Conservation (phyloP, 805 yeast genomes). For the Kazachstania taianensis region DNA sequence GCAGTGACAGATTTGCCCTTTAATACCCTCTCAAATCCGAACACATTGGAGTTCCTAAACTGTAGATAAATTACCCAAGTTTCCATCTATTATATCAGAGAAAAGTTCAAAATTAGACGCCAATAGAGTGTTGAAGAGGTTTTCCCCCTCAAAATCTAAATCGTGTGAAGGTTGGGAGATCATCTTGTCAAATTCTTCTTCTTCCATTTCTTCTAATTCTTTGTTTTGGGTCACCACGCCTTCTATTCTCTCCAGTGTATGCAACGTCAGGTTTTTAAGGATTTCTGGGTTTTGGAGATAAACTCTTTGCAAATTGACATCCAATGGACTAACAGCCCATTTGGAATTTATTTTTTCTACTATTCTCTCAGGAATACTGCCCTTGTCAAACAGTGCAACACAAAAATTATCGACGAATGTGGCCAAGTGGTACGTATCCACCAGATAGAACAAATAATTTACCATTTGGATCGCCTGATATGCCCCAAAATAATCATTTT, state of each 20-base stretch:
- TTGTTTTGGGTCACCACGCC: constrained; percentile 2
- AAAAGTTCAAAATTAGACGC: constrained; percentile 12
- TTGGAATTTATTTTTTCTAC: constrained; percentile 10
- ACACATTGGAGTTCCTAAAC: too few species aligned
- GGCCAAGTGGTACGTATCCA: constrained; percentile 7
- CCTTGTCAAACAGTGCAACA: constrained; percentile 6
- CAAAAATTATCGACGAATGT: constrained; percentile 8
- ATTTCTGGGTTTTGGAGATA: constrained; percentile 9
- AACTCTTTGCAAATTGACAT: constrained; percentile 5
- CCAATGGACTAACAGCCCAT: constrained; percentile 15
- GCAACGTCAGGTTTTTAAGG: constrained; percentile 3
- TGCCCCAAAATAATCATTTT: constrained; percentile 9
- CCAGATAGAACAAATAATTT: constrained; percentile 10
- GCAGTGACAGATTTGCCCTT: too few species aligned
- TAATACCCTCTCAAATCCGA: too few species aligned
- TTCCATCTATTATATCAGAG: constrained; percentile 9
- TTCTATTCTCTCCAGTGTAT: constrained; percentile 1
- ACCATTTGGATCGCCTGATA: constrained; percentile 10
- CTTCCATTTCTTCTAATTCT: background rate
- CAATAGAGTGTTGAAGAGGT: constrained; percentile 9
- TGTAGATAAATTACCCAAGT: constrained; percentile 11
- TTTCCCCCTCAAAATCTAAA: background rate
- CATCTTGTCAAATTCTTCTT: constrained; percentile 2
- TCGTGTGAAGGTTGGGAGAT: background rate
- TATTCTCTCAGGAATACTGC: constrained; percentile 8